These are phyloP conservation scores for Globisporangium spiculum DNA, from an alignment of 352 stramenopile genomes.

Conservation along the genomic window DNA sequence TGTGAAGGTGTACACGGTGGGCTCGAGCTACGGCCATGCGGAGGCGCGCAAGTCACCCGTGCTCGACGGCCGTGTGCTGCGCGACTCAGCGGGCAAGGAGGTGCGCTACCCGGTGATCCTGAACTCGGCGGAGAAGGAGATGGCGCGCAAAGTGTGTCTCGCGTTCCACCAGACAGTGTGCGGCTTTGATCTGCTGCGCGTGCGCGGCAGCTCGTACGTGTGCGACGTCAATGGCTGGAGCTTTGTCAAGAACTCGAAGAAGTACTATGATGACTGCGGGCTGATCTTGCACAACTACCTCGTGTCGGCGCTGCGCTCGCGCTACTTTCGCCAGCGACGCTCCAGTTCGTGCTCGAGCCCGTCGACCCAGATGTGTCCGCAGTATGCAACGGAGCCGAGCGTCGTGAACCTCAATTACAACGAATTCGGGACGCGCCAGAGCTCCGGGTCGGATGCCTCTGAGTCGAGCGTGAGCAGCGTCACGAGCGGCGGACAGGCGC, in stretches of 20 bases:
- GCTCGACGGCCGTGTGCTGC: slow-evolving; percentile 93
- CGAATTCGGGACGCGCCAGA: slow-evolving; percentile 39
- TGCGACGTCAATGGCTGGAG: slow-evolving; percentile 99
- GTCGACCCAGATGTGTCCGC: slow-evolving; percentile 68
- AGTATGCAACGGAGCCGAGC: slow-evolving; percentile 70
- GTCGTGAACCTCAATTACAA: slow-evolving; percentile 21
- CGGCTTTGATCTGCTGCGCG: slow-evolving; percentile 98
- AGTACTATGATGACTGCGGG: slow-evolving; percentile 99
- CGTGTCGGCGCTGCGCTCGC: slow-evolving; percentile 71
- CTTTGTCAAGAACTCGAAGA: slow-evolving; percentile 98
- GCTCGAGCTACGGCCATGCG: slow-evolving; percentile 98
- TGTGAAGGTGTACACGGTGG: slow-evolving; percentile 99
- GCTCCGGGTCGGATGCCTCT: slow-evolving; percentile 63
- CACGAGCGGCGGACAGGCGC: slow-evolving; percentile 35
- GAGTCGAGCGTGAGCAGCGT: slow-evolving; percentile 66
- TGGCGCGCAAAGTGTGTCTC: slow-evolving; percentile 92
- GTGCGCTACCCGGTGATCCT: slow-evolving; percentile 99
- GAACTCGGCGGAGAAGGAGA: slow-evolving; percentile 98
- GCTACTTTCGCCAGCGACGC: slow-evolving; percentile 72
- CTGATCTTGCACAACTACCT: slow-evolving; percentile 93
- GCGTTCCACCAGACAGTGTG: slow-evolving; percentile 99
- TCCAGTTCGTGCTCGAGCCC: slow-evolving; percentile 41
- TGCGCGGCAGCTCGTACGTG: slow-evolving; percentile 93
- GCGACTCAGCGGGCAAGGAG: slow-evolving; percentile 97
- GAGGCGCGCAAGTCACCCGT: slow-evolving; percentile 98